Percentiles rank a stretch among this genome's conserved stretches.
Evolutionary conservation across 768 basidiomycete genomes (phyloP).

Genomic region (Phaeotremella skinneri): DNA sequence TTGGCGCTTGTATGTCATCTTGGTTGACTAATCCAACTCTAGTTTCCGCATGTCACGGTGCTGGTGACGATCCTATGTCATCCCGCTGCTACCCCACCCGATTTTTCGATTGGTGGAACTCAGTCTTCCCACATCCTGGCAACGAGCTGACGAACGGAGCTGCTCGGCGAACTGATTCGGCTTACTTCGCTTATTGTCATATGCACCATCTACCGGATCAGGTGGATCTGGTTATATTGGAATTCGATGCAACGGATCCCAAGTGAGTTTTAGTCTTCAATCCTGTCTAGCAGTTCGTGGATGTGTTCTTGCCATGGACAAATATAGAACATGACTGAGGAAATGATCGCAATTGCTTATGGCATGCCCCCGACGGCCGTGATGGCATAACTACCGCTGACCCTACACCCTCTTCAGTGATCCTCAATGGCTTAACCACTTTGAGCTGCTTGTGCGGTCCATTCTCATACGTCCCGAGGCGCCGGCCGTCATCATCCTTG

Average conservation of each 20-base stretch:
- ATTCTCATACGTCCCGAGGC: conserved; percentile 83
- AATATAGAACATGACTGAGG: too few relatives aligned
- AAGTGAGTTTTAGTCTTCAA: conserved; percentile 60
- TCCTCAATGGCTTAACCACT: conserved; percentile 69
- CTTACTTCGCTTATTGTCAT: conserved; percentile 93
- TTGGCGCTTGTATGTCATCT: neutral
- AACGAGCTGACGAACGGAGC: conserved; percentile 98
- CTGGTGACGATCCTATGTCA: conserved; percentile 84
- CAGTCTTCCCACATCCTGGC: conserved; percentile 93
- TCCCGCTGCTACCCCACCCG: conserved; percentile 82
- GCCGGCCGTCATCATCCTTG: conserved; percentile 90
- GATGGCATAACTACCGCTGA: too few relatives aligned
- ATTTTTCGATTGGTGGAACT: conserved; percentile 97
- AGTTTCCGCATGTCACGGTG: conserved; percentile 93
- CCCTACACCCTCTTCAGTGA: conserved; percentile 60
- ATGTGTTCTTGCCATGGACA: too few relatives aligned
- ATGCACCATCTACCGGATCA: conserved; percentile 89
- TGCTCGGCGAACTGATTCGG: conserved; percentile 85
- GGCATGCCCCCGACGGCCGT: too few relatives aligned
- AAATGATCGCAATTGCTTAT: too few relatives aligned
- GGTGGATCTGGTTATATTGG: conserved; percentile 90
- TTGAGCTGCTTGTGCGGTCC: conserved; percentile 88
- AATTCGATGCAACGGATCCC: conserved; percentile 87
- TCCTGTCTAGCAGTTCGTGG: neutral
- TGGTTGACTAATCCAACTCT: neutral